Base-by-base conservation (phyloP, 148 eudicot genomes). In the Polygonum aviculare region DNA sequence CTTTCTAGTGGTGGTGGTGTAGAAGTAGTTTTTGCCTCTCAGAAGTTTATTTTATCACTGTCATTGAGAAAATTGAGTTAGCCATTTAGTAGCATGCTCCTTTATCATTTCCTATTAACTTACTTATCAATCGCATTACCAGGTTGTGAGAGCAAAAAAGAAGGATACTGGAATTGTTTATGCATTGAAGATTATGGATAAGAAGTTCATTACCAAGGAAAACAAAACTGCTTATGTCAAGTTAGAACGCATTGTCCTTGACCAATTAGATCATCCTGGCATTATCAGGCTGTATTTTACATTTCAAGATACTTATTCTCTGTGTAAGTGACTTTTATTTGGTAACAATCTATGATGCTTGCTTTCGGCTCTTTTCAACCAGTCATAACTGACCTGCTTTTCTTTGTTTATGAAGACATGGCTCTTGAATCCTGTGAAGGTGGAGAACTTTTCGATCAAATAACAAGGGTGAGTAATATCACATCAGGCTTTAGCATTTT, bases 361-460 rank as follows among this genome's bases (percentile, higher is more conserved):
- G 22, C 35, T 52, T 79, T 69, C 40, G 49, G 41, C 74, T 77
- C 21, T 45, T 54, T 79, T 22, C 19, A 41, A 5, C 18, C 26
- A 3, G 59, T n/a, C 77, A 40, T 69, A 47, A 49, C 21, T 49
- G 48, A 38, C n/a, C 26, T 35, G 16, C 47, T 63, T 26, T 60
- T 55, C 33, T 55, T 74, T 74, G 50, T 51, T 80, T 75, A 22
- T 92, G 86, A 76, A 95, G 99, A 95, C 79, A 95, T 95, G 98
- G 99, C 93, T 45, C 97, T 95, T 40, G 99, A 95, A 83, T 89
- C 97, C 15, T 95, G 99, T 81, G 98, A 95, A 84, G 99, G 98
- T 31, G 99, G 99, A 71, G 99, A 95, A 80, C 97, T 95, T 79
- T 95, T 95, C 80, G 99, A 95, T 81, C 99, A 95, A 84, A 95